A percentile compares a stretch with the other conserved stretches of the same genome.
phyloP scores from a whole-genome alignment of 495 filamentous ascomycete species.

The Haplographium delicatum region DNA sequence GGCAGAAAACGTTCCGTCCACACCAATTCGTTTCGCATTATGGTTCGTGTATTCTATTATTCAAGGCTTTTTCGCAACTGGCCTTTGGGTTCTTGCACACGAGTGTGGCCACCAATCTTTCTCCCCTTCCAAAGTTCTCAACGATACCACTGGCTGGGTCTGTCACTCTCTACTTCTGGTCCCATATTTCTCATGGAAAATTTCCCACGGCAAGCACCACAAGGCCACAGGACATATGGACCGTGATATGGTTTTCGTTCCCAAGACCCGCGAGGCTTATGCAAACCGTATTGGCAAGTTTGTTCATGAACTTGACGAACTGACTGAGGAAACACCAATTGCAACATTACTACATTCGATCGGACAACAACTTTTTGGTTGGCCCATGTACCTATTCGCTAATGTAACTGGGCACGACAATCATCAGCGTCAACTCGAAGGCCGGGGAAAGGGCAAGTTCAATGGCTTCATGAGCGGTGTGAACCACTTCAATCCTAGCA shows the following conservation, averaged over 20 bases:
- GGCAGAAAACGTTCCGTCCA: slow-evolving; percentile 53
- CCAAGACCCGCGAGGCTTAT: slow-evolving; percentile 73
- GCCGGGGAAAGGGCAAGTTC: slow-evolving; percentile 79
- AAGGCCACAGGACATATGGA: slow-evolving; percentile 94
- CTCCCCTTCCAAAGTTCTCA: slow-evolving; percentile 71
- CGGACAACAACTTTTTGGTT: slow-evolving; percentile 83
- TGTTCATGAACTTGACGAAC: slow-evolving; percentile 74
- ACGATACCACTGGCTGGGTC: slow-evolving; percentile 82
- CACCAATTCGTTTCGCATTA: slow-evolving; percentile 48
- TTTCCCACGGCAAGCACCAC: slow-evolving; percentile 91
- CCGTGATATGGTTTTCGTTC: slow-evolving; percentile 96
- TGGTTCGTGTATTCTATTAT: slow-evolving; percentile 68
- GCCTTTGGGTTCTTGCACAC: slow-evolving; percentile 80
- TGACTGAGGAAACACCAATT: slow-evolving; percentile 92
- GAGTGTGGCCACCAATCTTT: slow-evolving; percentile 88
- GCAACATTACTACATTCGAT: slow-evolving; percentile 66
- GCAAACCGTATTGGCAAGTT: slow-evolving; percentile 63
- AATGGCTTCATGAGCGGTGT: slow-evolving; percentile 79
- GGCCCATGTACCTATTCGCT: slow-evolving; percentile 77
- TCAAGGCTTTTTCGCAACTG: slow-evolving; percentile 74
- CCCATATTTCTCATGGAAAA: slow-evolving; percentile 91
- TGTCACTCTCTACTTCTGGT: slow-evolving; percentile 78
- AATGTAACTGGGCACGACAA: slow-evolving; percentile 95
- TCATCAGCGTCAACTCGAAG: slow-evolving; percentile 80
- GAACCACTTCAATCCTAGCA: slow-evolving; percentile 88